phyloP scores from a whole-genome alignment of 1,284 basidiomycete genomes.

The Fomitopsis schrenkii region DNA sequence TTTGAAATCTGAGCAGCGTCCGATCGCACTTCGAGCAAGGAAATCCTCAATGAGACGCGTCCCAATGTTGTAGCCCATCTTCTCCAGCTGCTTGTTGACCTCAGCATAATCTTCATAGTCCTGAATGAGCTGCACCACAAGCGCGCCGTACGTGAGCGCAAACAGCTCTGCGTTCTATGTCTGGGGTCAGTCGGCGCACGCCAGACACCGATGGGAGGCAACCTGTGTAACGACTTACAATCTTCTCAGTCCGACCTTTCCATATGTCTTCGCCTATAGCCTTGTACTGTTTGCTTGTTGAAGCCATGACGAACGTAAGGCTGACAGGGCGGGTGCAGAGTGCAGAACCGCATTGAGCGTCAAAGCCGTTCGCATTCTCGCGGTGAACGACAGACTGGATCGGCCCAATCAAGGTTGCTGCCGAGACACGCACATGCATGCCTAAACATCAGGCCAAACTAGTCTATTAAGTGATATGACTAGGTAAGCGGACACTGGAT shows the following conservation, averaged over 20 bases:
- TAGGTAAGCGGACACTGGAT: neutral
- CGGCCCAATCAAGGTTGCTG: neutral
- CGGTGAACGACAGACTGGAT: neutral
- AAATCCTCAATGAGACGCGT: conserved; percentile 97
- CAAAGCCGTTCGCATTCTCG: neutral
- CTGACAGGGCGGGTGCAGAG: neutral
- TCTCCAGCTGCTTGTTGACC: conserved; percentile 81
- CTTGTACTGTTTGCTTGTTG: conserved; percentile 78
- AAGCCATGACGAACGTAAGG: conserved; percentile 43
- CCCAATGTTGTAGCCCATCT: conserved; percentile 99
- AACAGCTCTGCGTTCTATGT: conserved; percentile 94
- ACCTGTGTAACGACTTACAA: conserved; percentile 47
- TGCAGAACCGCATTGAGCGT: neutral
- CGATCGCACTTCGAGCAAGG: conserved; percentile 83
- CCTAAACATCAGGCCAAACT: neutral
- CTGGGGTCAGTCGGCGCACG: conserved; percentile 16
- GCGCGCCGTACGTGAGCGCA: conserved; percentile 93
- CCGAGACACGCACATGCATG: neutral
- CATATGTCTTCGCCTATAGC: conserved; percentile 86
- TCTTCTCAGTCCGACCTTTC: conserved; percentile 88
- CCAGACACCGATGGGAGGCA: neutral
- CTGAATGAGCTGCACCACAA: conserved; percentile 98
- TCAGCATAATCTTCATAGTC: conserved; percentile 98
- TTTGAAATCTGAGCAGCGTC: conserved; percentile 85
- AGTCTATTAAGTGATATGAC: neutral